Percentiles rank a stretch among this genome's conserved stretches.
Conservation (phyloP, 352 stramenopile genomes). For the Phytophthora chlamydospora region DNA sequence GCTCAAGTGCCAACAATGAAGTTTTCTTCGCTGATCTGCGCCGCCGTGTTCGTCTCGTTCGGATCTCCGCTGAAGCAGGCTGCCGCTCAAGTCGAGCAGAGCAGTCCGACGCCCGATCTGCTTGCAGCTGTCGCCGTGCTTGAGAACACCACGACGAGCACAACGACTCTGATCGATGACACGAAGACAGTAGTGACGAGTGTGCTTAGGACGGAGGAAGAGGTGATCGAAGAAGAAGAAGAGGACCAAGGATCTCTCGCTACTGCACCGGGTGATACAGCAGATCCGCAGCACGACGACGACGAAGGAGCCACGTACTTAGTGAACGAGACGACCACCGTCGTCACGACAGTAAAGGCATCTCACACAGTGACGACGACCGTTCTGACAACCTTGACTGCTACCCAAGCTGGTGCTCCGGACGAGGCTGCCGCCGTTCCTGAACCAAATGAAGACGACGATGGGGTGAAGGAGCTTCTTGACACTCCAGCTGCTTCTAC, state of each 20-base stretch:
- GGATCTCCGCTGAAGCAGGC: neutral
- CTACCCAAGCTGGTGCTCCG: neutral
- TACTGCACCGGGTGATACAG: neutral
- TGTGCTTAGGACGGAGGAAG: conserved; percentile 9
- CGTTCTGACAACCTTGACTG: neutral
- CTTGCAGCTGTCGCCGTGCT: neutral
- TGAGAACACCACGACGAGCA: conserved; percentile 8
- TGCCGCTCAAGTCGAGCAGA: neutral
- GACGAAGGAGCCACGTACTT: neutral
- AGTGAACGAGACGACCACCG: conserved; percentile 8
- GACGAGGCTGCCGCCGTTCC: neutral
- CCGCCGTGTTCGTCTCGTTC: neutral
- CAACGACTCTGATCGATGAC: neutral
- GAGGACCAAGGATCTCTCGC: neutral
- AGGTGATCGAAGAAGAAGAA: neutral
- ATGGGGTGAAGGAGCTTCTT: conserved; percentile 10
- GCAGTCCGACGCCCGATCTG: neutral
- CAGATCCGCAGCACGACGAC: neutral
- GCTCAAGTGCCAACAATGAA: conserved; percentile 3
- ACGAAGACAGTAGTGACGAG: conserved; percentile 7
- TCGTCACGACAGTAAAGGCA: conserved; percentile 8
- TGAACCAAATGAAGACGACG: conserved; percentile 1
- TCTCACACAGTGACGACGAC: conserved; percentile 2
- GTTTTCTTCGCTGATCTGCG: neutral
- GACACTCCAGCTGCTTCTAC: neutral